Conservation (phyloP, 2,329 filamentous ascomycete genomes). For the Incumbomyces delicatus region DNA sequence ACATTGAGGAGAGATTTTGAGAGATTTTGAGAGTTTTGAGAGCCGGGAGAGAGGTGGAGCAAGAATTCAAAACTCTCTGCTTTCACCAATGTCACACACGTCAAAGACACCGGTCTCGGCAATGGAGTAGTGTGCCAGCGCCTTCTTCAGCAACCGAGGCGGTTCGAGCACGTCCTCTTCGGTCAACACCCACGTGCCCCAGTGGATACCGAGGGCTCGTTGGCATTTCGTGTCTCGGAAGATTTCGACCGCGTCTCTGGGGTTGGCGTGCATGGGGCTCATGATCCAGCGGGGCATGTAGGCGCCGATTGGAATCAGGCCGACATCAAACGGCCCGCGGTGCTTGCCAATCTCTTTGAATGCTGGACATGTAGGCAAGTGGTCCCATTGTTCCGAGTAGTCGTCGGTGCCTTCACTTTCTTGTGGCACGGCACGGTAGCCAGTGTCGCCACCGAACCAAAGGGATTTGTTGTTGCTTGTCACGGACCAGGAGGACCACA, state of each 20-base stretch:
- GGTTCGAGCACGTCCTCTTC: slow-evolving; percentile 79
- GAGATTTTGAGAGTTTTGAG: background rate
- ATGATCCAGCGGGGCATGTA: slow-evolving; percentile 60
- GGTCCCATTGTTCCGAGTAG: slow-evolving; percentile 56
- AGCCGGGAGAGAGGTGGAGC: slow-evolving; percentile 23
- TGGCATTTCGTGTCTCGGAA: slow-evolving; percentile 74
- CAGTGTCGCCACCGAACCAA: slow-evolving; percentile 54
- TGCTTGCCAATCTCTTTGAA: slow-evolving; percentile 74
- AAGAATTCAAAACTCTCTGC: slow-evolving; percentile 51
- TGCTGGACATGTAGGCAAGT: slow-evolving; percentile 63
- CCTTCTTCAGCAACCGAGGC: slow-evolving; percentile 60
- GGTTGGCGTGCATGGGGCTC: slow-evolving; percentile 75
- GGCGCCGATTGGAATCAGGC: slow-evolving; percentile 85
- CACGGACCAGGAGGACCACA: slow-evolving; percentile 85
- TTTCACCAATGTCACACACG: slow-evolving; percentile 75
- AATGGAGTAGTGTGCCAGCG: slow-evolving; percentile 50
- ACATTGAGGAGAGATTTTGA: background rate
- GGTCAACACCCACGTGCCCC: slow-evolving; percentile 82
- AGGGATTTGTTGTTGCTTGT: slow-evolving; percentile 43
- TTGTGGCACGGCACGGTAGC: slow-evolving; percentile 68
- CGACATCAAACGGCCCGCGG: slow-evolving; percentile 80
- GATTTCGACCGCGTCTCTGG: slow-evolving; percentile 79
- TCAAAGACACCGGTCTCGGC: slow-evolving; percentile 67
- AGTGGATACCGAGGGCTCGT: slow-evolving; percentile 77
- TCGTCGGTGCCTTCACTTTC: slow-evolving; percentile 57